Evolutionary conservation across 768 basidiomycete genomes (phyloP).

Genomic region (Suillus paluster): DNA sequence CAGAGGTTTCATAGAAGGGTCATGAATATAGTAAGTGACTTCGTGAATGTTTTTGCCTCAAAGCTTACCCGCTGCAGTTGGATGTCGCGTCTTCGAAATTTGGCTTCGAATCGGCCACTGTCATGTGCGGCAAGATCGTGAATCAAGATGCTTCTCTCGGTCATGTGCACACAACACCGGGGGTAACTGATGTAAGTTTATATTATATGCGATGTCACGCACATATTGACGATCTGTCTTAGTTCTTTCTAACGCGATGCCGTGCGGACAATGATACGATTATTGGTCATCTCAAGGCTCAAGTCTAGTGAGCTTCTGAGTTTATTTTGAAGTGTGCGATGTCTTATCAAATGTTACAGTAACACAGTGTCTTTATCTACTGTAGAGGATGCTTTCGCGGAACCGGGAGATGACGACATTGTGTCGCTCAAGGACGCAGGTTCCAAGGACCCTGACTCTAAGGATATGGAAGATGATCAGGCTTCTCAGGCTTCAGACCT

Average conservation of each 20-base stretch:
- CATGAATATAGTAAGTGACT: no score
- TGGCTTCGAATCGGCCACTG: no score
- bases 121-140: slow-evolving; percentile 14
- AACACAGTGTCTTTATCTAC: neutral
- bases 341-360: neutral
- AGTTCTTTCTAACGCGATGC: slow-evolving; percentile 13
- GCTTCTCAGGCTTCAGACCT: neutral
- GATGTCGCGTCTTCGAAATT: no score
- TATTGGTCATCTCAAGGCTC: slow-evolving; percentile 11
- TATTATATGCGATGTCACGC: neutral
- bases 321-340: neutral
- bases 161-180: slow-evolving; percentile 2
- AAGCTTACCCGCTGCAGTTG: no score
- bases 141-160: slow-evolving; percentile 10
- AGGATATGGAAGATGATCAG: neutral
- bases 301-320: slow-evolving; percentile 12
- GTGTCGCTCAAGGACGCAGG: neutral
- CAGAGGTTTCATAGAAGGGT: no score
- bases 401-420: neutral
- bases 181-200: slow-evolving; percentile 1
- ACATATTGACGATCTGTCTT: neutral
- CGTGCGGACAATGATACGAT: neutral
- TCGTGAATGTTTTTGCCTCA: no score
- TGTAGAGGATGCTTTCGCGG: neutral
- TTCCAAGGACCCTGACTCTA: neutral